phyloP scores from a whole-genome alignment of 2,329 filamentous ascomycete genomes.

The Exophiala lecanii-corni region DNA sequence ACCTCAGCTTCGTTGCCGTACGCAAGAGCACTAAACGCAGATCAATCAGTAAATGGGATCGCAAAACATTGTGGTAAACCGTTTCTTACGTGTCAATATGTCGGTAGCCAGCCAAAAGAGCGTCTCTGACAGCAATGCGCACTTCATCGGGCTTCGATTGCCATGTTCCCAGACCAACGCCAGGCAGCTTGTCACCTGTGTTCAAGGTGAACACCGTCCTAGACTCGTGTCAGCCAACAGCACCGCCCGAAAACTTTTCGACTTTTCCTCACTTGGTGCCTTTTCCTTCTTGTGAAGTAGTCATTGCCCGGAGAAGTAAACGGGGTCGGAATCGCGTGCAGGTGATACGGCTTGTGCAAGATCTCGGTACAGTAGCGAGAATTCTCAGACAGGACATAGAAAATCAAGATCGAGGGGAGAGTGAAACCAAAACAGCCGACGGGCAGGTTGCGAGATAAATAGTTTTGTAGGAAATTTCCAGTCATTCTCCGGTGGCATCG shows the following conservation, averaged over 20 bases:
- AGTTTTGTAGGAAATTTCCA: conserved; percentile 6
- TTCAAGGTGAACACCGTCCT: conserved; percentile 33
- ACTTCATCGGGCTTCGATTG: conserved; percentile 68
- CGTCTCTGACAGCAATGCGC: conserved; percentile 64
- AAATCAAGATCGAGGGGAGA: conserved; percentile 2
- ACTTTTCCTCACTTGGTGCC: conserved; percentile 21
- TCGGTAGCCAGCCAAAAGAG: conserved; percentile 64
- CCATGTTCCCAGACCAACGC: conserved; percentile 74
- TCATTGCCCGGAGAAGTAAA: conserved; percentile 12
- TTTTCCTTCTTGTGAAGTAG: conserved; percentile 20
- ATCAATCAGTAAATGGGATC: not conserved
- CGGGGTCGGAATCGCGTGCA: too few relatives aligned
- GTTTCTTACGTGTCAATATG: conserved; percentile 63
- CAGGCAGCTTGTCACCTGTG: conserved; percentile 43
- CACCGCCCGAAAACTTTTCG: not conserved
- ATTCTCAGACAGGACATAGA: conserved; percentile 15
- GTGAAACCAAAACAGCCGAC: not conserved
- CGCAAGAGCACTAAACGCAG: conserved; percentile 52
- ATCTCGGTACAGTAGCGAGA: not conserved
- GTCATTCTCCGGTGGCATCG: conserved; percentile 17
- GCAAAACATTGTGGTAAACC: not conserved
- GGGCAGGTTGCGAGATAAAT: not conserved
- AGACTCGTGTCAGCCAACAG: conserved; percentile 3
- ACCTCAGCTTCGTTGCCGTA: conserved; percentile 74
- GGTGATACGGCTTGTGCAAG: too few relatives aligned